Conservation (phyloP, 805 yeast species). For the Scheffersomyces amazonensis region DNA sequence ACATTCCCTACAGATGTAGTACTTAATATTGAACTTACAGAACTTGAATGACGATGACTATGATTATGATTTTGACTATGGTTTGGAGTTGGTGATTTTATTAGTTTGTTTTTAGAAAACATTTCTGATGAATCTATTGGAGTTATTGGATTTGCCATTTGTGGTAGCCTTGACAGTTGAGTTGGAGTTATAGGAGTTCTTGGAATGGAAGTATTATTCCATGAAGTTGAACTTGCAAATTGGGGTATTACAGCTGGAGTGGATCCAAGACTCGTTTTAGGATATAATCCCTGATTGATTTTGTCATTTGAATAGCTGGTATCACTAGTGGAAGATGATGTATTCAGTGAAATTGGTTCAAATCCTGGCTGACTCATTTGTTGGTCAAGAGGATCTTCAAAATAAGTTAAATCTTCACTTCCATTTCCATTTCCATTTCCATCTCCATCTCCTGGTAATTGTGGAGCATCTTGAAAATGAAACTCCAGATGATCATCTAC, state of each 20-base stretch:
- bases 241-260: neutral
- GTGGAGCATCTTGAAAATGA: too few relatives aligned
- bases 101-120: neutral
- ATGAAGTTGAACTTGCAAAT: neutral
- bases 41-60: slow-evolving; percentile 20
- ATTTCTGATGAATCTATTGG: neutral
- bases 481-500: too few relatives aligned
- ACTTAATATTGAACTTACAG: slow-evolving; percentile 35
- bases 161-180: neutral
- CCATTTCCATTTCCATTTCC: too few relatives aligned
- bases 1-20: slow-evolving; percentile 31
- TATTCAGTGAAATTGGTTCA: too few relatives aligned
- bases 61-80: too few relatives aligned
- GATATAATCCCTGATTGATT: too few relatives aligned
- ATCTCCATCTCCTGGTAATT: too few relatives aligned
- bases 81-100: neutral
- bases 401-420: too few relatives aligned
- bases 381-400: too few relatives aligned
- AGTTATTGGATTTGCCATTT: neutral
- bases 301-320: too few relatives aligned
- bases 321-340: too few relatives aligned
- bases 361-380: too few relatives aligned
- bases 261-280: neutral
- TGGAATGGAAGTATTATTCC: neutral
- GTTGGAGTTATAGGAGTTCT: neutral